phyloP scores from a whole-genome alignment of 129 eudicot species.

The Artemisia tridentata region DNA sequence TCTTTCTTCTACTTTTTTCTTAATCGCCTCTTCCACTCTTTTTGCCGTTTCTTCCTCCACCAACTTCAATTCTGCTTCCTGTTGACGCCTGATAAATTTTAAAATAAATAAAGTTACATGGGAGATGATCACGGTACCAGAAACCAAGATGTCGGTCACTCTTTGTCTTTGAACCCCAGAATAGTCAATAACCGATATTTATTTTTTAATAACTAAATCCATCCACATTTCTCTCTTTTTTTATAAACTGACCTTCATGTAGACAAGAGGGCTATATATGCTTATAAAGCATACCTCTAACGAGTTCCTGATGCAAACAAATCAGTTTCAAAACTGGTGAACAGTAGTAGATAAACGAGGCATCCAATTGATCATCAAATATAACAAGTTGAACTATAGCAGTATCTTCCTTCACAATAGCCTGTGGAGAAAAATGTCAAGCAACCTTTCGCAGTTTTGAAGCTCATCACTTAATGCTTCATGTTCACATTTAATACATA shows the following conservation, averaged over 20 bases:
- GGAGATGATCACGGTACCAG: conserved; percentile 6
- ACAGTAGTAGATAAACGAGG: conserved; percentile 80
- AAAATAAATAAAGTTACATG: conserved; percentile 19
- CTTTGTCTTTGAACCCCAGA: background rate
- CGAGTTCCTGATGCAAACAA: conserved; percentile 79
- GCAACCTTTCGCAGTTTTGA: conserved; percentile 68
- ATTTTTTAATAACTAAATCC: conserved; percentile 12
- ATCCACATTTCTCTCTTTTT: conserved; percentile 24
- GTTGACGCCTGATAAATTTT: conserved; percentile 67
- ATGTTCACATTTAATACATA: conserved; percentile 21
- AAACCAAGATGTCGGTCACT: conserved; percentile 17
- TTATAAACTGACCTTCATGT: conserved; percentile 76
- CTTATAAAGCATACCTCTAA: conserved; percentile 92
- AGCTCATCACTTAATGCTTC: conserved; percentile 44
- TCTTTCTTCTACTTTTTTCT: conserved; percentile 73
- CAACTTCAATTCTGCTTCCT: conserved; percentile 72
- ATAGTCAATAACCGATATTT: conserved; percentile 19
- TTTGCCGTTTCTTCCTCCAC: conserved; percentile 96
- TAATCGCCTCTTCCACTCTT: conserved; percentile 78
- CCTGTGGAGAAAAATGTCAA: conserved; percentile 96
- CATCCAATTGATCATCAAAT: conserved; percentile 85
- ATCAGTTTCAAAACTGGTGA: conserved; percentile 74
- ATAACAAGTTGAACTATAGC: conserved; percentile 72
- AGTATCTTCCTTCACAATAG: conserved; percentile 86
- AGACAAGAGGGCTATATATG: conserved; percentile 57